Evolutionary conservation across 805 yeast species (phyloP).

Genomic region (Suhomyces faveliae): DNA sequence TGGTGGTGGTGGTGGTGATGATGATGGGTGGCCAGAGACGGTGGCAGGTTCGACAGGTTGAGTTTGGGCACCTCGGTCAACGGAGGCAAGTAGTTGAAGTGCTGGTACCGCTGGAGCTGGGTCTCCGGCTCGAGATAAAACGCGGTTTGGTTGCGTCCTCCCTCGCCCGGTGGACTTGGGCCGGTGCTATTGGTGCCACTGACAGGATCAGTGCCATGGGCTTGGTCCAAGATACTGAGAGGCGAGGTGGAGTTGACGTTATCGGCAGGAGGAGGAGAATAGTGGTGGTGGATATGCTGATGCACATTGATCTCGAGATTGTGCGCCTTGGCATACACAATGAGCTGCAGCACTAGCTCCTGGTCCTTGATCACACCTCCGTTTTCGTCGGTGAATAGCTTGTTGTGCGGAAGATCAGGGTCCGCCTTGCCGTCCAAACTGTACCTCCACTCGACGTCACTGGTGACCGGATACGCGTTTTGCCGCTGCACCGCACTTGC

Average conservation of each 20-base stretch:
- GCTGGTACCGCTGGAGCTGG: slow-evolving; percentile 58
- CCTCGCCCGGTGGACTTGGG: slow-evolving; percentile 2
- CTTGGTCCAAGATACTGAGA: slow-evolving; percentile 11
- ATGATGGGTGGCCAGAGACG: slow-evolving; percentile 18
- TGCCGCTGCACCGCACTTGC: too few species aligned
- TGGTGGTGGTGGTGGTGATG: slow-evolving; percentile 34
- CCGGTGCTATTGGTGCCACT: slow-evolving; percentile 1
- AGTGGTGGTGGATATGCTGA: slow-evolving; percentile 84
- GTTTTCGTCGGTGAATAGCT: slow-evolving; percentile 20
- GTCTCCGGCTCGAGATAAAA: slow-evolving; percentile 48
- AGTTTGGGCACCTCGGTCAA: slow-evolving; percentile 68
- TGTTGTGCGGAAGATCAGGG: slow-evolving; percentile 20
- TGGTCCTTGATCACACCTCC: slow-evolving; percentile 53
- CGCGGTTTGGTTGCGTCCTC: slow-evolving; percentile 10
- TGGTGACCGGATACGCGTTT: slow-evolving; percentile 11
- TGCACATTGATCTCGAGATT: slow-evolving; percentile 67
- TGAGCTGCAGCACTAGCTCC: slow-evolving; percentile 54
- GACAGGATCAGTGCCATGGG: not conserved
- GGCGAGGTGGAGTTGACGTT: slow-evolving; percentile 4
- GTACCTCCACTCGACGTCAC: slow-evolving; percentile 61
- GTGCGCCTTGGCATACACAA: slow-evolving; percentile 58
- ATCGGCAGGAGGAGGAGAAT: slow-evolving; percentile 28
- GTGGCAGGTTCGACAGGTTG: slow-evolving; percentile 47
- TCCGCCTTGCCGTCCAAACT: slow-evolving; percentile 21
- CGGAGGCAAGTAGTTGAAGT: slow-evolving; percentile 74